Percentiles rank a stretch among this genome's conserved stretches.
Conservation (phyloP, 2,329 filamentous ascomycete species). For the Cordyceps militaris region DNA sequence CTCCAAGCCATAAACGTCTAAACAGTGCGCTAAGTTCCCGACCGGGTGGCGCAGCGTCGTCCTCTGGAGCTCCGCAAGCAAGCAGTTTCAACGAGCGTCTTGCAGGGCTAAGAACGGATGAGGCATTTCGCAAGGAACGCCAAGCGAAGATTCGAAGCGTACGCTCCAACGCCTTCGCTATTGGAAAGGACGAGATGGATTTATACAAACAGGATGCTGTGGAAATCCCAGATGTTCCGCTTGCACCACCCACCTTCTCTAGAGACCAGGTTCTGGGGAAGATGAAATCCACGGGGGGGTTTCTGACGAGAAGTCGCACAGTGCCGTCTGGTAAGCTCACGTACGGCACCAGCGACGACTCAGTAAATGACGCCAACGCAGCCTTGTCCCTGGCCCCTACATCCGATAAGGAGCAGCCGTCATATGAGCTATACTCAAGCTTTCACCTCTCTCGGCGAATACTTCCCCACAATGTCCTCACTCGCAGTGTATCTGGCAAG, state of each 20-base stretch:
- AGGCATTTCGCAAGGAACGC: conserved; percentile 42
- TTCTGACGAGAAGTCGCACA: conserved; percentile 38
- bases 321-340: conserved; percentile 15
- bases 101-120: conserved; percentile 58
- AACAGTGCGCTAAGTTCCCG: neutral
- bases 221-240: conserved; percentile 43
- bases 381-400: conserved; percentile 16
- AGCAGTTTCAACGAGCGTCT: conserved; percentile 79
- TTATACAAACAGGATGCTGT: conserved; percentile 51
- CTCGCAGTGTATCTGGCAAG: conserved; percentile 71
- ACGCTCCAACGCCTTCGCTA: conserved; percentile 50
- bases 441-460: conserved; percentile 77
- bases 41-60: neutral
- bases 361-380: conserved; percentile 14
- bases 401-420: conserved; percentile 29
- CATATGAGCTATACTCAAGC: conserved; percentile 81
- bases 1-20: conserved; percentile 40
- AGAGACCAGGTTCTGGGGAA: conserved; percentile 54
- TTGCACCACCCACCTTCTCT: conserved; percentile 47
- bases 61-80: conserved; percentile 31
- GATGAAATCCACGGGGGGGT: conserved; percentile 19
- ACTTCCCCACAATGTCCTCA: conserved; percentile 72
- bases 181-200: conserved; percentile 53
- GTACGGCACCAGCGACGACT: conserved; percentile 7
- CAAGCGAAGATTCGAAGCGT: conserved; percentile 45